phyloP scores from a whole-genome alignment of 768 basidiomycete species.

The Xanthoconium stramineum region DNA sequence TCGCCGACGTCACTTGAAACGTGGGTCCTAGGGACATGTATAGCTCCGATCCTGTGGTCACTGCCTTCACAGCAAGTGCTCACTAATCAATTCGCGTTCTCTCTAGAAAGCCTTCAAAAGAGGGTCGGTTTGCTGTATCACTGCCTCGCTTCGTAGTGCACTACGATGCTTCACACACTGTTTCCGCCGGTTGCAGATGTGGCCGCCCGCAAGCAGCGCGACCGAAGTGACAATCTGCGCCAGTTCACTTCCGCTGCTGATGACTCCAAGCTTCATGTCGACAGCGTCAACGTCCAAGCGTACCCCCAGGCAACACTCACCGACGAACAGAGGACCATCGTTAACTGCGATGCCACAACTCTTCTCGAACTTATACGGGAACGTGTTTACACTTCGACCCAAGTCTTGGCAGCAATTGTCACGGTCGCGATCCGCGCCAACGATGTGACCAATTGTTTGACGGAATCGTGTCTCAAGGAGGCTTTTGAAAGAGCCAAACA shows the following conservation, averaged over 20 bases:
- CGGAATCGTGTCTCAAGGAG: slow-evolving; percentile 57
- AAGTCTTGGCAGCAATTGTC: slow-evolving; percentile 28
- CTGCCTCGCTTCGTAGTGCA: neutral
- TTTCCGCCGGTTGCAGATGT: slow-evolving; percentile 7
- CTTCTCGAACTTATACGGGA: slow-evolving; percentile 22
- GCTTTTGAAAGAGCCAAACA: slow-evolving; percentile 45
- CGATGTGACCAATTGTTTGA: slow-evolving; percentile 47
- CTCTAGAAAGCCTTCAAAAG: slow-evolving; percentile 1
- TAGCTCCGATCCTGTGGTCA: too few relatives aligned
- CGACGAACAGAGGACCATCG: slow-evolving; percentile 25
- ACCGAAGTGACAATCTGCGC: slow-evolving; percentile 21
- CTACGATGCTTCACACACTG: slow-evolving; percentile 6
- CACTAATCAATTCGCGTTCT: neutral
- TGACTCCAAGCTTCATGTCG: neutral
- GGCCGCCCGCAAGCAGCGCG: slow-evolving; percentile 21
- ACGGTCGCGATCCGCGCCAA: slow-evolving; percentile 29
- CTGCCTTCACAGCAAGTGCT: slow-evolving; percentile 18
- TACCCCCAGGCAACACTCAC: slow-evolving; percentile 29
- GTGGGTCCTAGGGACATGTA: neutral
- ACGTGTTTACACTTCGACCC: slow-evolving; percentile 21
- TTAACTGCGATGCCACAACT: slow-evolving; percentile 30
- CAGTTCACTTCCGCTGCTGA: slow-evolving; percentile 1
- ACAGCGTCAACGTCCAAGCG: slow-evolving; percentile 19
- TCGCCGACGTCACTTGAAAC: too few relatives aligned
- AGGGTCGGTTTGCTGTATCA: neutral